Conservation (phyloP, 148 eudicot species). For the Rhododendron williamsianum region DNA sequence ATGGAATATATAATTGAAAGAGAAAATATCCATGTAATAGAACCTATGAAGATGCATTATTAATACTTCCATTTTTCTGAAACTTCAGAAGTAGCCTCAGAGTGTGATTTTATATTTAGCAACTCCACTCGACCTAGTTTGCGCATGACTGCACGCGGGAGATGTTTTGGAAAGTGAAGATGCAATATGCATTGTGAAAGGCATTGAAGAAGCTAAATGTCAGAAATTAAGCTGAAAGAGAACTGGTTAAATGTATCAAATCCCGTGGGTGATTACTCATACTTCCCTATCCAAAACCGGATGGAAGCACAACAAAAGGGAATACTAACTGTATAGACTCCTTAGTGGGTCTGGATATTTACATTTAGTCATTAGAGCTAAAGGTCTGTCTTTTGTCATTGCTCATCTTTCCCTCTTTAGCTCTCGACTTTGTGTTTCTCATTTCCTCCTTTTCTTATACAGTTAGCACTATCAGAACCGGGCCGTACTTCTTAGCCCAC, state of each 20-base stretch:
- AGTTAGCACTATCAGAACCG: conserved; percentile 35
- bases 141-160: no score
- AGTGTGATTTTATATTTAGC: no score
- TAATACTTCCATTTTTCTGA: not conserved
- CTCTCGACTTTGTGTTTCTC: not conserved
- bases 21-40: not conserved
- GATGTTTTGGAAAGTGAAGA: not conserved
- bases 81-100: not conserved
- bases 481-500: conserved; percentile 62
- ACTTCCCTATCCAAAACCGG: conserved; percentile 40
- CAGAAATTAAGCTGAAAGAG: not conserved
- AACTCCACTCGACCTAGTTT: no score
- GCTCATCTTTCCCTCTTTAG: conserved; percentile 7
- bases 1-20: not conserved
- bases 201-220: not conserved
- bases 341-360: conserved; percentile 25
- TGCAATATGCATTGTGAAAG: not conserved
- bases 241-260: conserved; percentile 12
- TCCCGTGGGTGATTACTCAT: conserved; percentile 16
- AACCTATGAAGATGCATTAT: not conserved
- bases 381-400: not conserved
- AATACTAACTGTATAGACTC: conserved; percentile 23
- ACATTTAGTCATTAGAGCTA: conserved; percentile 21
- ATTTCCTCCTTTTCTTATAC: conserved; percentile 1
- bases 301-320: conserved; percentile 36